These are phyloP conservation scores for Solanum bukasovii DNA, from an alignment of 257 asterid species.

Conservation along the genomic window DNA sequence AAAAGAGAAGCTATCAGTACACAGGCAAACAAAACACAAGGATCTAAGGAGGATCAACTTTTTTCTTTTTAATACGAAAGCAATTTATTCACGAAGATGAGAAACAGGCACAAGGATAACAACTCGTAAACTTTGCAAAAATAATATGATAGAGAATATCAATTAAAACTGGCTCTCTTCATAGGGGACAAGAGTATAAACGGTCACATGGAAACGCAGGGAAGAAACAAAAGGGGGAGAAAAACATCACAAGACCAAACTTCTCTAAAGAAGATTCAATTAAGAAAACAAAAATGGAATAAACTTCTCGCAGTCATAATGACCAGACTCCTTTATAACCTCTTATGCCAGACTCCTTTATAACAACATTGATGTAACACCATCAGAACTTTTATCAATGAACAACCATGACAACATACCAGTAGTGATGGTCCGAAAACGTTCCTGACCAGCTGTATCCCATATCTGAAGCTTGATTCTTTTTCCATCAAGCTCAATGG, in stretches of 20 bases:
- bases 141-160: background rate
- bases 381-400: background rate
- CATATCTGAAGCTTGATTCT: conserved; percentile 34
- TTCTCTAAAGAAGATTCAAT: background rate
- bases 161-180: background rate
- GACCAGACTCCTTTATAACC: background rate
- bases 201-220: background rate
- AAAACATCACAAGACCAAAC: background rate
- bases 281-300: background rate
- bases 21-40: background rate
- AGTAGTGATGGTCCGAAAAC: conserved; percentile 32
- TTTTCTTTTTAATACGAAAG: background rate
- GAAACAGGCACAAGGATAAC: background rate
- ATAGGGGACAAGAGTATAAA: background rate
- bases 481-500: conserved; percentile 32
- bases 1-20: background rate
- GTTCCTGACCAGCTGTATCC: conserved; percentile 38
- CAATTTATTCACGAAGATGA: background rate
- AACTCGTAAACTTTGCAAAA: background rate
- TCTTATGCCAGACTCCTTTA: background rate
- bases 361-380: background rate
- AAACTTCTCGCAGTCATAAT: background rate
- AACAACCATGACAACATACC: conserved; percentile 9
- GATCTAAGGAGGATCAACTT: background rate
- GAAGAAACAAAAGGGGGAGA: background rate